Conservation (phyloP, 1,284 basidiomycete species). For the Ceratobasidium sp. region DNA sequence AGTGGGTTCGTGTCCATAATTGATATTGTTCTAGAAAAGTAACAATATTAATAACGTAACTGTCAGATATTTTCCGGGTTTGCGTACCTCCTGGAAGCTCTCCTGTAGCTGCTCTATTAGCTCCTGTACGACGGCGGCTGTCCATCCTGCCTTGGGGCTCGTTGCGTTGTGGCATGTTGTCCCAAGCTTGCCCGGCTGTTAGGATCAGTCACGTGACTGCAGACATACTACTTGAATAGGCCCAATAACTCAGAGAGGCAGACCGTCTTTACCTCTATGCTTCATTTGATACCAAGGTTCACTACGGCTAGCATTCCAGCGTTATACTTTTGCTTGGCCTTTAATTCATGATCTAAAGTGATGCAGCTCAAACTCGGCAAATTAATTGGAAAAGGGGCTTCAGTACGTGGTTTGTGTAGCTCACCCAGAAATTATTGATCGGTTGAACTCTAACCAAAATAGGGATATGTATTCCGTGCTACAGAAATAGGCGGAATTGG, state of each 20-base stretch:
- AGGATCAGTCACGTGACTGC: not conserved
- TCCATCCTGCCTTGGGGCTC: not conserved
- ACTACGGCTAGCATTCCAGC: not conserved
- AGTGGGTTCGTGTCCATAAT: conserved; percentile 42
- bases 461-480: too few relatives aligned
- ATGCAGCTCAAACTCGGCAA: too few relatives aligned
- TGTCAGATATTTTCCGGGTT: conserved; percentile 36
- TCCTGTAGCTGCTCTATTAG: conserved; percentile 62
- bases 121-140: conserved; percentile 49
- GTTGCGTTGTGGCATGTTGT: not conserved
- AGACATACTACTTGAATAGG: not conserved
- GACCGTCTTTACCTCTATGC: not conserved
- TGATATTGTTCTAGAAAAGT: conserved; percentile 28
- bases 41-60: conserved; percentile 11
- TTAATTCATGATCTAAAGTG: too few relatives aligned
- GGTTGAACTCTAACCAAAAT: too few relatives aligned
- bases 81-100: conserved; percentile 64
- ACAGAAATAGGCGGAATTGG: too few relatives aligned
- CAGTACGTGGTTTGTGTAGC: too few relatives aligned
- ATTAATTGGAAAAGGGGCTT: too few relatives aligned
- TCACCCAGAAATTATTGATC: too few relatives aligned
- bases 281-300: not conserved
- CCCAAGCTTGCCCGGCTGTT: too few relatives aligned
- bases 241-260: not conserved
- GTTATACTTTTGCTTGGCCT: too few relatives aligned